phyloP scores from a whole-genome alignment of 192 early-diverging fungal species.

The Umbelopsis ramanniana region DNA sequence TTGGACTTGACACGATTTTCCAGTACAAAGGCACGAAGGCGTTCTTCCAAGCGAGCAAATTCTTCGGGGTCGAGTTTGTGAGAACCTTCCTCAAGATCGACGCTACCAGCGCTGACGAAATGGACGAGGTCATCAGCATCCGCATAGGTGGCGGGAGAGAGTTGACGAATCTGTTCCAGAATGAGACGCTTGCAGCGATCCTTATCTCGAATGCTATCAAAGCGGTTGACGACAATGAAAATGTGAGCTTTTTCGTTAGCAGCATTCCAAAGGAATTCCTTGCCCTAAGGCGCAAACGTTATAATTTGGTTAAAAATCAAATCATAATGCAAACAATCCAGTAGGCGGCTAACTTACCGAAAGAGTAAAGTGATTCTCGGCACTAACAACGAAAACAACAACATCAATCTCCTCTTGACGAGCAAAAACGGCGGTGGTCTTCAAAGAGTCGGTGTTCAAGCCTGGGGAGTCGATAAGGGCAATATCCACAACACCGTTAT shows the following conservation, averaged over 20 bases:
- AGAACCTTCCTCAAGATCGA: slow-evolving; percentile 37
- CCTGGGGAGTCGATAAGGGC: slow-evolving; percentile 98
- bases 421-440: slow-evolving; percentile 96
- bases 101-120: slow-evolving; percentile 84
- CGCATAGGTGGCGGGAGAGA: slow-evolving; percentile 92
- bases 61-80: slow-evolving; percentile 50
- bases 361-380: slow-evolving; percentile 99
- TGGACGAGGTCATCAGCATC: slow-evolving; percentile 93
- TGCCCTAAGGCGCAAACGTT: slow-evolving; percentile 81
- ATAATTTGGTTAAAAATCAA: no score
- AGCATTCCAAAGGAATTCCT: slow-evolving; percentile 95
- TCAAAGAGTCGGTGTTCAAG: slow-evolving; percentile 96
- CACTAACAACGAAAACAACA: slow-evolving; percentile 98
- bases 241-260: slow-evolving; percentile 99
- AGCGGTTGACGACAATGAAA: slow-evolving; percentile 98
- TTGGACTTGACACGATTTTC: slow-evolving; percentile 96
- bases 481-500: slow-evolving; percentile 97
- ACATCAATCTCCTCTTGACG: slow-evolving; percentile 99
- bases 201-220: slow-evolving; percentile 93
- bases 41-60: slow-evolving; percentile 85
- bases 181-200: slow-evolving; percentile 94
- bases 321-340: no score
- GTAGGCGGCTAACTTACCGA: slow-evolving; percentile 65
- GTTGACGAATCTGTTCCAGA: slow-evolving; percentile 94
- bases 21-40: slow-evolving; percentile 89